Conservation (phyloP, 331 rosid genomes). For the Quercus tomentella region DNA sequence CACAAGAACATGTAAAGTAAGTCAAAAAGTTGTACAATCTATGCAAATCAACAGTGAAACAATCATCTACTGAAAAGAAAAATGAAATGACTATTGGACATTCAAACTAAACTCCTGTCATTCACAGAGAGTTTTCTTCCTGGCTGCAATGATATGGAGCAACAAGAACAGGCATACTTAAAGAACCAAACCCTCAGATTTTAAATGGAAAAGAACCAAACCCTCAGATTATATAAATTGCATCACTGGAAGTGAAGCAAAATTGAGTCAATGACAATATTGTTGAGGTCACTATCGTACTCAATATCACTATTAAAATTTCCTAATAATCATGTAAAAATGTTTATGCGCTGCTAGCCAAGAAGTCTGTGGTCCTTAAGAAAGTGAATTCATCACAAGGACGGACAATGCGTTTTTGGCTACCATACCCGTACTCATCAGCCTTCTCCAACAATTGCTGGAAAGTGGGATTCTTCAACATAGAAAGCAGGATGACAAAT, state of each 20-base stretch:
- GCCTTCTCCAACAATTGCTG: conserved; percentile 34
- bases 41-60: background rate
- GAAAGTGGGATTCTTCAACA: conserved; percentile 30
- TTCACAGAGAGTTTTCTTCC: background rate
- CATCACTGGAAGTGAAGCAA: background rate
- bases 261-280: background rate
- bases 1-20: background rate
- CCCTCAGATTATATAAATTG: background rate
- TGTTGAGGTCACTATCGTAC: background rate
- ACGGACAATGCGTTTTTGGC: conserved; percentile 22
- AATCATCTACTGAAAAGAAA: background rate
- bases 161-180: background rate
- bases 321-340: background rate
- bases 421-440: conserved; percentile 20
- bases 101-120: background rate
- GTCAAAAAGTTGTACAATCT: too few relatives aligned
- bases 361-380: background rate
- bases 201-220: background rate
- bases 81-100: too few relatives aligned
- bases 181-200: background rate
- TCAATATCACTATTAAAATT: background rate
- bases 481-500: conserved; percentile 25
- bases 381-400: conserved; percentile 42
- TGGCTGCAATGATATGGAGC: too few relatives aligned
- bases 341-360: background rate